A percentile compares a stretch with the other conserved stretches of the same genome.
Evolutionary conservation across 192 early-diverging fungal species (phyloP).

Genomic region (Rhizoclosmatium globosum): DNA sequence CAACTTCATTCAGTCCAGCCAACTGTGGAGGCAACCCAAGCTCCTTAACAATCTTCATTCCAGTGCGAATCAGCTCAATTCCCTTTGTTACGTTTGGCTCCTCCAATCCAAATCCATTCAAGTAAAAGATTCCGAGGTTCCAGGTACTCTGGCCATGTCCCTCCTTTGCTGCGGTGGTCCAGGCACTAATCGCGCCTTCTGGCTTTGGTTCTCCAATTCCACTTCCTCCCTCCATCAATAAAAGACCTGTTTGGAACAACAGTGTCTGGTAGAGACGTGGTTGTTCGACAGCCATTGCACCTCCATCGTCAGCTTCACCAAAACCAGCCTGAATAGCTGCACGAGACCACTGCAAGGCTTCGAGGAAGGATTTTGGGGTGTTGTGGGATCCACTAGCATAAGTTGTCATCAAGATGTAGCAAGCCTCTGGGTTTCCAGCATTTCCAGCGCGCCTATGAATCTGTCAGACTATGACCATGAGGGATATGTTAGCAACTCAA

Average conservation of each 20-base stretch:
- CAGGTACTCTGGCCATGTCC: constrained; percentile 47
- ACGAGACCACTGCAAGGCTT: constrained; percentile 40
- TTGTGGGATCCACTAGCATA: constrained; percentile 43
- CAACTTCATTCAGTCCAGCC: constrained; percentile 35
- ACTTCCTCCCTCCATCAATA: constrained; percentile 47
- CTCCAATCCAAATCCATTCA: constrained; percentile 53
- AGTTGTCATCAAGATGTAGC: constrained; percentile 49
- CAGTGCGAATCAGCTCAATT: constrained; percentile 40
- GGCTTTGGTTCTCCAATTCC: constrained; percentile 48
- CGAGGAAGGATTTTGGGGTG: constrained; percentile 20
- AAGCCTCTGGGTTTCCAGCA: constrained; percentile 52
- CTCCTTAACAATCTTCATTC: constrained; percentile 32
- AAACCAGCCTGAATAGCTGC: constrained; percentile 16
- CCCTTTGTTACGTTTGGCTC: constrained; percentile 42
- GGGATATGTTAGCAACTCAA: neutral
- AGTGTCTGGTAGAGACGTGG: constrained; percentile 36
- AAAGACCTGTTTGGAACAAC: constrained; percentile 43
- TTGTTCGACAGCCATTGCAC: constrained; percentile 32
- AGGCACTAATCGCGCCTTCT: constrained; percentile 24
- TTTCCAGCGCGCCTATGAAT: constrained; percentile 40
- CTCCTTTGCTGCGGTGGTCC: constrained; percentile 26
- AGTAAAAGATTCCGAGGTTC: constrained; percentile 51
- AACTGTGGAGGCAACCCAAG: constrained; percentile 48
- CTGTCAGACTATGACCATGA: neutral
- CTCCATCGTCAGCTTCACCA: constrained; percentile 30